Percentiles rank a stretch among this genome's conserved stretches.
Conservation (phyloP, 805 yeast species). For the Diddensiella transvaalensis region DNA sequence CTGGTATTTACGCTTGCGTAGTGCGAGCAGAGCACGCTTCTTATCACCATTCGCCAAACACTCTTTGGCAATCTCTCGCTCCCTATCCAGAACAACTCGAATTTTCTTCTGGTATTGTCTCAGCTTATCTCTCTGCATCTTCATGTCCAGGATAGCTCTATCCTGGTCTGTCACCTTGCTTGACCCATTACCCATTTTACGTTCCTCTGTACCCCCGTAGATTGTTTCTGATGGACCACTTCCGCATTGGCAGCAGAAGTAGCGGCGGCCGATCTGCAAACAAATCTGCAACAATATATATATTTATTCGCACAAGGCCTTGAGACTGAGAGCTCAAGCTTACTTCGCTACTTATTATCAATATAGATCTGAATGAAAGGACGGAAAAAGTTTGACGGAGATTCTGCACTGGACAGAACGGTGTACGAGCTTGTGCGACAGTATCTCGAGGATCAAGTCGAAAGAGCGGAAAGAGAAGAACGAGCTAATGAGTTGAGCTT, state of each 20-base stretch:
- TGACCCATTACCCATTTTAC: constrained; percentile 38
- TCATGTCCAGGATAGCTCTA: constrained; percentile 78
- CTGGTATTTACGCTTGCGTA: constrained; percentile 80
- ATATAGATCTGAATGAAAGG: constrained; percentile 2
- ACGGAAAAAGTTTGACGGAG: constrained; percentile 2
- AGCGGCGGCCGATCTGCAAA: no score
- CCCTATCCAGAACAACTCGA: constrained; percentile 53
- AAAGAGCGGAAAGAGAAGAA: constrained; percentile 4
- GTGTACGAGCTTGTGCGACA: constrained; percentile 29
- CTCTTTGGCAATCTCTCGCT: constrained; percentile 55
- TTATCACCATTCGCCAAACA: constrained; percentile 52
- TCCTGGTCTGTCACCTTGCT: constrained; percentile 75
- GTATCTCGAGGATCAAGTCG: constrained; percentile 20
- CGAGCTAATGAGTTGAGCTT: constrained; percentile 13
- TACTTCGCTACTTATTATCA: no score
- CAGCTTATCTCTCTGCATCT: constrained; percentile 82
- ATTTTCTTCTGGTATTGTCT: constrained; percentile 67
- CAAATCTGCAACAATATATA: neutral
- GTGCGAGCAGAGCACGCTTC: constrained; percentile 60
- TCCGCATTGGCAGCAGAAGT: no score
- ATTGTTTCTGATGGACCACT: neutral
- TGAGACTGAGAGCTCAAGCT: no score
- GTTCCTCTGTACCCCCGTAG: neutral
- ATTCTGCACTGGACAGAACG: constrained; percentile 19
- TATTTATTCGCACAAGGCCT: neutral